Base-by-base conservation (phyloP, 768 basidiomycete species). In the Lactarius evosmus region DNA sequence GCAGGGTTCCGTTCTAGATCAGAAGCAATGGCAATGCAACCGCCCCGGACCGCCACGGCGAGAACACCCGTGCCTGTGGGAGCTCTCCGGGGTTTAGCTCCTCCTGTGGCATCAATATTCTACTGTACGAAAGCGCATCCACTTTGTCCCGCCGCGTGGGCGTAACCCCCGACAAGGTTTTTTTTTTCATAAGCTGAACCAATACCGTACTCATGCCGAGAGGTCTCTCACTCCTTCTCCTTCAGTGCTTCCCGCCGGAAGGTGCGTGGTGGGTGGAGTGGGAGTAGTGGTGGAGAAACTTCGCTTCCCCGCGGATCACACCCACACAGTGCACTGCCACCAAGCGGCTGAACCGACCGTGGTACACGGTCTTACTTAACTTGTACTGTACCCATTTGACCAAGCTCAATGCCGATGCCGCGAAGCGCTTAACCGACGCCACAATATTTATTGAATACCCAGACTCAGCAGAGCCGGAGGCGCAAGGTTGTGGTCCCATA, bases 371-470 rank as follows among this genome's bases (percentile, higher is more conserved):
- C 16, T 52, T 29, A 30, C 50, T 52, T 25, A 19, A 50, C 25
- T 50, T 50, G 49, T 25, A 52, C 50, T 50, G 49, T 25, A 52
- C 50, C 17, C 29, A 22, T 17, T 52, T 52, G 51, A 52, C 51
- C 51, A 29, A 52, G 29, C 30, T 32, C 51, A 52, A 52, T 29
- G 17, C 51, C 51, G 51, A 52, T 52, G 29, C 29, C 51, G 29
- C 29, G 51, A 52, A 52, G 51, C 51, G 51, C 51, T 32, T 52
- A 32, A 17, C 29, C 29, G 29, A 32, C 51, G 51, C 51, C 51
- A 52, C 51, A 52, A 52, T 29, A 29, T 52, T 30, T 9, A n/a
- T 52, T 52, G n/a, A 22, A 32, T 16, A 29, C 17, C 8, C 17
- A 7, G 46, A 27, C 46, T 49, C 19, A 29, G 51, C 51, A 19